These are phyloP conservation scores for Delonix regia DNA, from an alignment of 306 rosid species.

Conservation along the genomic window DNA sequence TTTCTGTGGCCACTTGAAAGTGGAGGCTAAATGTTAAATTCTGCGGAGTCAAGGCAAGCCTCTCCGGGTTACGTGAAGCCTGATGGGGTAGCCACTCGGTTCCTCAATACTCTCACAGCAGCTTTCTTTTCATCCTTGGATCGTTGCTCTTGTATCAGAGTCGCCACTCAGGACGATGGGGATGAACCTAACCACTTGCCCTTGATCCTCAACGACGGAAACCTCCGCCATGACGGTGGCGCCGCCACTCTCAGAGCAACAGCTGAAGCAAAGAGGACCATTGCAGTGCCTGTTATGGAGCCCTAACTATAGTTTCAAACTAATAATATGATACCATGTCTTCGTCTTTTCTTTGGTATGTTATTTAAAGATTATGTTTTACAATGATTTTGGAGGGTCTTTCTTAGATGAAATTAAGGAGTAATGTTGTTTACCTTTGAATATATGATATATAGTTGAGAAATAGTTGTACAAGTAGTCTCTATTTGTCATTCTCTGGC, in stretches of 20 bases:
- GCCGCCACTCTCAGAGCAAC: slow-evolving; percentile 33
- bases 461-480: too few relatives aligned
- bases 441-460: background rate
- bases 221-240: slow-evolving; percentile 35
- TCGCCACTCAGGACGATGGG: slow-evolving; percentile 51
- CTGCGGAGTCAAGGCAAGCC: slow-evolving; percentile 27
- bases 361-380: slow-evolving; percentile 30
- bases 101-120: slow-evolving; percentile 50
- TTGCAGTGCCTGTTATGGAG: background rate
- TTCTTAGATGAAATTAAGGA: slow-evolving; percentile 8
- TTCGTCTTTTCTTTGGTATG: too few relatives aligned
- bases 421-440: slow-evolving; percentile 4
- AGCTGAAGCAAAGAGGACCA: slow-evolving; percentile 43
- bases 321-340: too few relatives aligned
- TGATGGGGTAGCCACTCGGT: slow-evolving; percentile 61
- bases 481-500: too few relatives aligned
- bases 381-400: background rate
- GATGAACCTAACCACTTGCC: slow-evolving; percentile 58
- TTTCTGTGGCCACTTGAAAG: too few relatives aligned
- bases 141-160: slow-evolving; percentile 62
- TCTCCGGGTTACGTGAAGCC: slow-evolving; percentile 24
- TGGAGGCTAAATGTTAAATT: too few relatives aligned
- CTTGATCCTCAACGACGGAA: slow-evolving; percentile 59
- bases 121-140: slow-evolving; percentile 65
- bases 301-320: background rate